Conservation (phyloP, 257 asterid species). For the Ophiorrhiza pumila region DNA sequence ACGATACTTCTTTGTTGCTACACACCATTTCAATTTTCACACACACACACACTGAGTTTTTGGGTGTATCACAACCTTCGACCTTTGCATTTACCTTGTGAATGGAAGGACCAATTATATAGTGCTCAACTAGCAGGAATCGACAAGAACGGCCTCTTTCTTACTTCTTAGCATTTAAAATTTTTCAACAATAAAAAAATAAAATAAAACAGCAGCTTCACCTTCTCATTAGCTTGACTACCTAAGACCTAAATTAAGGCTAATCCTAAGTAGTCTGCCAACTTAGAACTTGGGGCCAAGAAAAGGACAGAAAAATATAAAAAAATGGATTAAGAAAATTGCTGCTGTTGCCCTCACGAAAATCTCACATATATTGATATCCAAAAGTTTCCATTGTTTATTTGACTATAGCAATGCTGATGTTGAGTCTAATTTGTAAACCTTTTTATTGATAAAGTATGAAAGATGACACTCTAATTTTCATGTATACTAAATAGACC, state of each 20-base stretch:
- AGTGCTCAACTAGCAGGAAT: neutral
- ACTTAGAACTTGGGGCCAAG: conserved; percentile 11
- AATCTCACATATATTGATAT: neutral
- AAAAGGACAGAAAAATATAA: neutral
- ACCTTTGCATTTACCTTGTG: neutral
- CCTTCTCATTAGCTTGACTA: neutral
- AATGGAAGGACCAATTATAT: neutral
- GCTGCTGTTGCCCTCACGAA: conserved; percentile 12
- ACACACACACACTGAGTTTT: neutral
- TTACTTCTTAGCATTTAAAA: neutral
- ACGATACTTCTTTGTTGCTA: conserved; percentile 13
- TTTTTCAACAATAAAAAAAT: neutral
- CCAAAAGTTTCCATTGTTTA: neutral
- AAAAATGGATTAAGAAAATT: neutral
- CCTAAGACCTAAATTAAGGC: no score
- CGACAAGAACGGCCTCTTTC: neutral
- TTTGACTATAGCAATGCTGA: neutral
- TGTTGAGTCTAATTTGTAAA: neutral
- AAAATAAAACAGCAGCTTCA: no score
- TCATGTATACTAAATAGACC: conserved; percentile 8
- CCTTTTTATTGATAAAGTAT: neutral
- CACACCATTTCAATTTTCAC: conserved; percentile 14
- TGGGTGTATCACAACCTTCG: neutral
- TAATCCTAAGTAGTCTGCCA: no score
- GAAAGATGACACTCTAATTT: conserved; percentile 5